These are phyloP conservation scores for Alternaria infectoria DNA, from an alignment of 2,329 filamentous ascomycete genomes.

Conservation along the genomic window DNA sequence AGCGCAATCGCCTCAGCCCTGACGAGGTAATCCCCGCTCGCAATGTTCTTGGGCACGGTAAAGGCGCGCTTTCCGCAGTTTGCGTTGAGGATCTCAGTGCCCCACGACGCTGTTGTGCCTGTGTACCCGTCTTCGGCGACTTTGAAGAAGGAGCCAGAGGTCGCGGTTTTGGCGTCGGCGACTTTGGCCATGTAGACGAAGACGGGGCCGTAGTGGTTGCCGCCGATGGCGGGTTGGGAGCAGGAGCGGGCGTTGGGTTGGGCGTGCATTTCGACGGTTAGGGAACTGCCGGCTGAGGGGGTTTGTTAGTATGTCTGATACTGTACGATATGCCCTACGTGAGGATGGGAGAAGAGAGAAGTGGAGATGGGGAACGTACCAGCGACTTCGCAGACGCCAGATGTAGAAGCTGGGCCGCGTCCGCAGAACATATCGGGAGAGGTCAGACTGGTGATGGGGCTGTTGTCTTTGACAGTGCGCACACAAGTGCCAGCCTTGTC, in stretches of 20 bases:
- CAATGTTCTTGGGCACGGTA: slow-evolving; percentile 43
- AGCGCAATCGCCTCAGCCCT: slow-evolving; percentile 44
- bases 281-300: slow-evolving; percentile 36
- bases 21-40: slow-evolving; percentile 43
- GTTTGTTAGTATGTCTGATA: slow-evolving; percentile 9
- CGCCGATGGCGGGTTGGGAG: slow-evolving; percentile 44
- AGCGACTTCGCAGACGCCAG: slow-evolving; percentile 42
- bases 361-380: too few relatives aligned
- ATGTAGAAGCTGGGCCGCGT: slow-evolving; percentile 32
- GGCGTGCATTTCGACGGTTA: slow-evolving; percentile 49
- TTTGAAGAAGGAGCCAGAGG: slow-evolving; percentile 45
- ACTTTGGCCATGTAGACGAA: slow-evolving; percentile 50
- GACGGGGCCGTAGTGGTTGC: slow-evolving; percentile 48
- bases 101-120: slow-evolving; percentile 45
- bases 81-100: slow-evolving; percentile 48
- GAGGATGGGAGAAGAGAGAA: too few relatives aligned
- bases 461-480: slow-evolving; percentile 46
- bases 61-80: slow-evolving; percentile 48
- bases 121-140: slow-evolving; percentile 47
- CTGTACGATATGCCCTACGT: too few relatives aligned
- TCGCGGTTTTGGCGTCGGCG: slow-evolving; percentile 41
- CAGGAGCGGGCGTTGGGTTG: slow-evolving; percentile 43
- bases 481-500: slow-evolving; percentile 41
- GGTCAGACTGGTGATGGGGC: slow-evolving; percentile 37
- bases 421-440: slow-evolving; percentile 47